Evolutionary conservation across 129 eudicot genomes (phyloP).

Genomic region (carrot (Daucus carota)): DNA sequence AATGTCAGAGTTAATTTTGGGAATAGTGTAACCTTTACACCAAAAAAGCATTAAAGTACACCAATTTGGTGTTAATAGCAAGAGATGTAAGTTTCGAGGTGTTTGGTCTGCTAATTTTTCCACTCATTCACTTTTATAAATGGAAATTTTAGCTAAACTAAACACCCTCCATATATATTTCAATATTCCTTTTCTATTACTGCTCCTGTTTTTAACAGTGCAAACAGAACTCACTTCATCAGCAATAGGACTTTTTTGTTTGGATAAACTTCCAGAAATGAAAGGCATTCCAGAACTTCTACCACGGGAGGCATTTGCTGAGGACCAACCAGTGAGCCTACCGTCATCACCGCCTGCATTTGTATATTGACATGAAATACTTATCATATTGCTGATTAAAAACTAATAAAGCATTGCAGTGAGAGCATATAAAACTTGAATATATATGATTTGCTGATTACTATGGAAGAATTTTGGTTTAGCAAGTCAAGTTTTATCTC

Average conservation of each 20-base stretch:
- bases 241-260: slow-evolving; percentile 54
- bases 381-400: background rate
- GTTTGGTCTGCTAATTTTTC: background rate
- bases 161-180: background rate
- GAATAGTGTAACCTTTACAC: no score
- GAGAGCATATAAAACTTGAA: background rate
- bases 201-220: background rate
- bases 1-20: no score
- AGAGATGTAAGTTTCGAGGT: background rate
- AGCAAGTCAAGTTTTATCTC: background rate
- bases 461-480: background rate
- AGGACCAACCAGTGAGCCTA: slow-evolving; percentile 6
- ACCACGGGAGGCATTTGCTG: slow-evolving; percentile 20
- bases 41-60: no score
- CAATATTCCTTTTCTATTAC: background rate
- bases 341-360: slow-evolving; percentile 6
- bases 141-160: background rate
- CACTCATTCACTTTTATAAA: background rate
- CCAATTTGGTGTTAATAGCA: no score
- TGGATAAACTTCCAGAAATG: slow-evolving; percentile 50
- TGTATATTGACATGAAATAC: background rate
- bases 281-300: slow-evolving; percentile 33
- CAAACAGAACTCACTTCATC: slow-evolving; percentile 23
- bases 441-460: background rate
- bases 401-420: no score